These are phyloP conservation scores for Talaromyces sp. DNA, from an alignment of 2,329 filamentous ascomycete genomes.

Conservation along the genomic window DNA sequence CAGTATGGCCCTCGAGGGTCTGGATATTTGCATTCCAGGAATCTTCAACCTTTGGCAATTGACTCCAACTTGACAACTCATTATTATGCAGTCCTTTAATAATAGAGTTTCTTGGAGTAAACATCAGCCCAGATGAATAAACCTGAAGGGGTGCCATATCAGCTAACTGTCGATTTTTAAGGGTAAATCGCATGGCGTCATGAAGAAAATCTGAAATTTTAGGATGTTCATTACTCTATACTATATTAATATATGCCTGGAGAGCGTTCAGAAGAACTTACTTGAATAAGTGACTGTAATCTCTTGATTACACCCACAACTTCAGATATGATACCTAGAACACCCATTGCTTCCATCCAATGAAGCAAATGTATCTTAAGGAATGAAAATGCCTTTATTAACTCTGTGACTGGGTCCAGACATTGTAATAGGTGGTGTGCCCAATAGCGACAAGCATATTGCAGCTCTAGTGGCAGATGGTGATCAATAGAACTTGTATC, in stretches of 20 bases:
- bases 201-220: constrained; percentile 18
- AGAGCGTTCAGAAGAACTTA: background rate
- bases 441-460: no score
- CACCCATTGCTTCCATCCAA: constrained; percentile 1
- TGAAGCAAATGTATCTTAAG: constrained; percentile 4
- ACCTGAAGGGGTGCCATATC: constrained; percentile 31
- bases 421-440: no score
- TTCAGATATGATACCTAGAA: background rate
- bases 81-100: constrained; percentile 15
- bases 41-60: constrained; percentile 8
- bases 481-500: no score
- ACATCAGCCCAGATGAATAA: constrained; percentile 28
- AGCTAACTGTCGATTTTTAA: constrained; percentile 20
- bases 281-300: constrained; percentile 12
- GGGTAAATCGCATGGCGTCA: constrained; percentile 26
- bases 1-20: constrained; percentile 18
- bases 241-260: background rate
- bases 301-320: constrained; percentile 10
- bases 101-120: constrained; percentile 22
- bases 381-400: constrained; percentile 2
- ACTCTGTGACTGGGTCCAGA: no score
- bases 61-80: constrained; percentile 14
- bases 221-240: constrained; percentile 7
- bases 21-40: constrained; percentile 17
- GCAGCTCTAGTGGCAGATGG: no score